These are phyloP conservation scores for Hyaloscypha bicolor DNA, from an alignment of 495 filamentous ascomycete genomes.

Conservation along the genomic window DNA sequence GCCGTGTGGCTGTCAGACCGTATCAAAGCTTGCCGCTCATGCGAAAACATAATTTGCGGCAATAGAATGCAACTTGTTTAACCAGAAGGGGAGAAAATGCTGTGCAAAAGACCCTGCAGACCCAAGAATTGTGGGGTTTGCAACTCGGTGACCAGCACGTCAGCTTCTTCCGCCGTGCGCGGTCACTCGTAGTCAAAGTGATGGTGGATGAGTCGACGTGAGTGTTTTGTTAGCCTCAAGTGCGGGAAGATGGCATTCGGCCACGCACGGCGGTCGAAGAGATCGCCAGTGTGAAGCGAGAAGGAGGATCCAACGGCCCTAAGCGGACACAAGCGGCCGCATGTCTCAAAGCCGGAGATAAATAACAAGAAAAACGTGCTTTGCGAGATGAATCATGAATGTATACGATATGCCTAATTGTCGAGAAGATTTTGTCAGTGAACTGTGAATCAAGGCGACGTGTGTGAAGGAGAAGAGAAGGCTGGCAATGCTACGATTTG, in stretches of 20 bases:
- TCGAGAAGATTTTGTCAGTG: too few species aligned
- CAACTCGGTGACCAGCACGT: background rate
- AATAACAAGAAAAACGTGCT: too few species aligned
- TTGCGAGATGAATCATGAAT: too few species aligned
- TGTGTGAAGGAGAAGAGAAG: too few species aligned
- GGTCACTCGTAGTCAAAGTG: background rate
- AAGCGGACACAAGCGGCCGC: background rate
- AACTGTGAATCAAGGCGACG: too few species aligned
- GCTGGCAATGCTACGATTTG: too few species aligned
- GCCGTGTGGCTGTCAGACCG: background rate
- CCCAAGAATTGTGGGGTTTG: too few species aligned
- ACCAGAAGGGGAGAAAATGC: background rate
- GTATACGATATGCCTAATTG: too few species aligned
- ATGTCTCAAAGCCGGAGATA: too few species aligned
- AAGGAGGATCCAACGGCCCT: background rate
- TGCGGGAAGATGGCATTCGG: too few species aligned
- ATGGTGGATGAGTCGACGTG: constrained; percentile 11
- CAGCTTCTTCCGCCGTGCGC: background rate
- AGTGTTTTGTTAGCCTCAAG: background rate
- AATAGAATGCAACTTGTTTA: background rate
- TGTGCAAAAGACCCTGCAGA: too few species aligned
- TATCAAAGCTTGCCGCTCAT: background rate
- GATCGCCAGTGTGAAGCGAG: background rate
- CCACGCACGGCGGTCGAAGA: background rate
- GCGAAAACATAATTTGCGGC: background rate